These are phyloP conservation scores for Solanum ossicruentum DNA, from an alignment of 257 asterid species.

Conservation along the genomic window DNA sequence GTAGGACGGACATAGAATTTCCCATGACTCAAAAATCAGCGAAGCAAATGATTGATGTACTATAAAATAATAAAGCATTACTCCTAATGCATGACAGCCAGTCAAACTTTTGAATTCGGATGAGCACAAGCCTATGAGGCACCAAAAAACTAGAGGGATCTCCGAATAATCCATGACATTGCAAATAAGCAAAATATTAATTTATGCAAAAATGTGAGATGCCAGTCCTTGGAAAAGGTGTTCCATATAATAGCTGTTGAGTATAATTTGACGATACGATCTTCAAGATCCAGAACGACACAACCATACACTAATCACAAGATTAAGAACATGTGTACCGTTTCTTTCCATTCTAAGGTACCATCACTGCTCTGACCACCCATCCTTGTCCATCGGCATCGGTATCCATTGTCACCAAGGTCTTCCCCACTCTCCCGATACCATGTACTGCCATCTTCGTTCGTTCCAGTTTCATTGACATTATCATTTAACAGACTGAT, in stretches of 20 bases:
- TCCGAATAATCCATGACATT: background rate
- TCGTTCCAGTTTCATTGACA: conserved; percentile 64
- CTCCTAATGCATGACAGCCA: background rate
- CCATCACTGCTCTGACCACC: conserved; percentile 76
- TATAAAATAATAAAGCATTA: background rate
- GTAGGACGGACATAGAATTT: background rate
- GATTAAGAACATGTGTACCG: conserved; percentile 34
- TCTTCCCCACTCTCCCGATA: conserved; percentile 86
- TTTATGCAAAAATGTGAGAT: background rate
- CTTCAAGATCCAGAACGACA: background rate
- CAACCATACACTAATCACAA: background rate
- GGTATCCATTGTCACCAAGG: conserved; percentile 81
- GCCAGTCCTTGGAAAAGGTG: background rate
- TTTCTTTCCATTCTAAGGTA: conserved; percentile 92
- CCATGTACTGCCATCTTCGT: conserved; percentile 94
- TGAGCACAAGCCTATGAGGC: background rate
- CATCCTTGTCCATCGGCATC: conserved; percentile 95
- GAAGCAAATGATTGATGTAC: background rate
- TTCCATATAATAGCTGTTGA: background rate
- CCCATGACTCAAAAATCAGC: background rate
- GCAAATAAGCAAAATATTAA: background rate
- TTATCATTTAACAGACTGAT: conserved; percentile 57
- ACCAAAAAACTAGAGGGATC: background rate
- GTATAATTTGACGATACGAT: background rate
- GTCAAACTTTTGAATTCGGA: background rate